phyloP scores from a whole-genome alignment of 768 basidiomycete genomes.

The Tephrocybe rancida region DNA sequence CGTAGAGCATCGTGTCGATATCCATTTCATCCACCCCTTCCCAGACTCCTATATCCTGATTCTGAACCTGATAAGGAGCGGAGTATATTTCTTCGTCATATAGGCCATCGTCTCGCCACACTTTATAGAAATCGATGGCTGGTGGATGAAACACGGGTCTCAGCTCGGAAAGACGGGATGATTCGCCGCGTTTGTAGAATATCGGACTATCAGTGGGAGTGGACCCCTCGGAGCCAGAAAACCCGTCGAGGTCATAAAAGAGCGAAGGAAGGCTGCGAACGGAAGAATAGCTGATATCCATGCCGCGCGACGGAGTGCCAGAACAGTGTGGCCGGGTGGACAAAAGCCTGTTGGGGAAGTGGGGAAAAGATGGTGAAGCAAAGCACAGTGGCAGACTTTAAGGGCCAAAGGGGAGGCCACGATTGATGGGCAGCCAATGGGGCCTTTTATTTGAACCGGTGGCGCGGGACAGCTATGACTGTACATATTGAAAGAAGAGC shows the following conservation, averaged over 20 bases:
- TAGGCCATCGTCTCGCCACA: slow-evolving; percentile 1
- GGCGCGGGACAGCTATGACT: slow-evolving; percentile 29
- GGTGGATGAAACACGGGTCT: slow-evolving; percentile 17
- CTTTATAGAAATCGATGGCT: slow-evolving; percentile 12
- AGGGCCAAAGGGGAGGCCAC: slow-evolving; percentile 19
- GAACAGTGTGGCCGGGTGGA: not conserved
- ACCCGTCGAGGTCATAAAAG: not conserved
- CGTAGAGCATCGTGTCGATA: slow-evolving; percentile 1
- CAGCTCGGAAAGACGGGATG: slow-evolving; percentile 17
- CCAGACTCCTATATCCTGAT: slow-evolving; percentile 8
- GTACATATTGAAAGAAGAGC: slow-evolving; percentile 22
- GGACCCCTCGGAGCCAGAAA: slow-evolving; percentile 10
- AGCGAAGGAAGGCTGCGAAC: slow-evolving; percentile 5
- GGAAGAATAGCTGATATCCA: slow-evolving; percentile 10
- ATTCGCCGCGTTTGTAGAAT: slow-evolving; percentile 20
- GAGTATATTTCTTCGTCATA: not conserved
- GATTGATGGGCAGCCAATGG: slow-evolving; percentile 14
- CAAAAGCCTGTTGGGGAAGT: not conserved
- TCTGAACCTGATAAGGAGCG: slow-evolving; percentile 1
- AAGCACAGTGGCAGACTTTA: slow-evolving; percentile 14
- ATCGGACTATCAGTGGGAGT: slow-evolving; percentile 21
- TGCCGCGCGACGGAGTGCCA: not conserved
- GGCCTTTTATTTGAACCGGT: slow-evolving; percentile 29
- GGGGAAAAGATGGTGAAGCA: slow-evolving; percentile 1
- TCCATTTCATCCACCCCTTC: slow-evolving; percentile 11